These are phyloP conservation scores for Fusarium metavorans DNA, from an alignment of 2,329 filamentous ascomycete genomes.

Conservation along the genomic window DNA sequence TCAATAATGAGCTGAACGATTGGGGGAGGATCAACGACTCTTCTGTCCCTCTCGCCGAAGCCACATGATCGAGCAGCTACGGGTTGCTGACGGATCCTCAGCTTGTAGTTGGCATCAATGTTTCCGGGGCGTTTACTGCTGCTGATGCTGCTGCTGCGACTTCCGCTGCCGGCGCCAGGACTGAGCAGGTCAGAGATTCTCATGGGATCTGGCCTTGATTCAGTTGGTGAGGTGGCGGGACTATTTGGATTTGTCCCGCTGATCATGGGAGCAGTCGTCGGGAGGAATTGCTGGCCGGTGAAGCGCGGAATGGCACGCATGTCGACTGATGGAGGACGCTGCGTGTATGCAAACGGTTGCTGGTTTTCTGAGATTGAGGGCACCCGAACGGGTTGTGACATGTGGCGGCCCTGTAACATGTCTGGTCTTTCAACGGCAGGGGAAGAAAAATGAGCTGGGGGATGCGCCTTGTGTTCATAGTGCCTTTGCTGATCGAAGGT, in stretches of 20 bases:
- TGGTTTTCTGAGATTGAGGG: conserved; percentile 13
- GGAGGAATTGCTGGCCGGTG: conserved; percentile 12
- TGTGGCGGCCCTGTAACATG: conserved; percentile 20
- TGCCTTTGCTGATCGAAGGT: conserved; percentile 22
- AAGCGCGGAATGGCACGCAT: background rate
- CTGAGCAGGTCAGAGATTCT: conserved; percentile 40
- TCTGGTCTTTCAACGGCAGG: conserved; percentile 5
- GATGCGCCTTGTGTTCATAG: conserved; percentile 13
- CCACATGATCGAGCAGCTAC: conserved; percentile 83
- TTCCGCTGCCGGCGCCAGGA: background rate
- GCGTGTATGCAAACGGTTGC: conserved; percentile 8
- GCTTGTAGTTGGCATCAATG: conserved; percentile 44
- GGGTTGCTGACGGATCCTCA: conserved; percentile 79
- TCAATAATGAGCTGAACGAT: conserved; percentile 81
- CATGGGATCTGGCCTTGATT: conserved; percentile 37
- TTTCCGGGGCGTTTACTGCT: conserved; percentile 2
- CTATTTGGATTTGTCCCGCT: conserved; percentile 8
- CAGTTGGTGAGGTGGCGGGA: conserved; percentile 24
- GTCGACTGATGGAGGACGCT: conserved; percentile 13
- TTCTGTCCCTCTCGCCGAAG: conserved; percentile 83
- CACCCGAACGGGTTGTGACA: conserved; percentile 12
- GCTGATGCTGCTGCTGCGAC: background rate
- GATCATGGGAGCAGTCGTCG: background rate
- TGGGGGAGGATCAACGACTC: conserved; percentile 86
- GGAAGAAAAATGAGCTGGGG: conserved; percentile 3